phyloP scores from a whole-genome alignment of 176 grass and related monocot species.

The Leersia perrieri region DNA sequence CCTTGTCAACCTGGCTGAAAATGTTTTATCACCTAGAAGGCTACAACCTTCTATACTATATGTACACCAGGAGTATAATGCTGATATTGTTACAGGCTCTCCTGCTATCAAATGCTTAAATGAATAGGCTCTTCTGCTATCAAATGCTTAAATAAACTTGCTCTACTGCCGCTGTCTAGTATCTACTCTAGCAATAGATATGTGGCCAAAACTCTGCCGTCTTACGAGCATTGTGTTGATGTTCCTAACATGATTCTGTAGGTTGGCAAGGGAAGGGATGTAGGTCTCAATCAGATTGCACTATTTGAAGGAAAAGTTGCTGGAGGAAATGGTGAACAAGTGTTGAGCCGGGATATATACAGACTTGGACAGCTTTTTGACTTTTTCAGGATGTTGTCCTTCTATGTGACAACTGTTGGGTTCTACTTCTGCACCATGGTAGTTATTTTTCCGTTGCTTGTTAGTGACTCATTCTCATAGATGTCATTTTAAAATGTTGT shows the following conservation, averaged over 20 bases:
- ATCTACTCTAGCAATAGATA: background rate
- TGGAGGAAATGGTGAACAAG: slow-evolving; percentile 96
- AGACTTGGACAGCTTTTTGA: slow-evolving; percentile 97
- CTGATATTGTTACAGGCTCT: background rate
- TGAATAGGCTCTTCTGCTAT: background rate
- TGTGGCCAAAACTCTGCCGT: background rate
- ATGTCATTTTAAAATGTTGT: background rate
- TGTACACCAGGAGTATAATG: background rate
- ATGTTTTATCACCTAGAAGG: background rate
- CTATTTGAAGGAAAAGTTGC: slow-evolving; percentile 98
- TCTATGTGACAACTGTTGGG: slow-evolving; percentile 88
- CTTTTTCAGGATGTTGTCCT: slow-evolving; percentile 94
- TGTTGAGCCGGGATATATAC: slow-evolving; percentile 93
- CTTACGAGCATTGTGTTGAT: slow-evolving; percentile 9
- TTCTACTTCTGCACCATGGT: slow-evolving; percentile 98
- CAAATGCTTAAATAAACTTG: background rate
- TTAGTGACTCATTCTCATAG: background rate
- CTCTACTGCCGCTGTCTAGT: background rate
- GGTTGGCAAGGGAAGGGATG: slow-evolving; percentile 96
- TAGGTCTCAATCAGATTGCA: slow-evolving; percentile 94
- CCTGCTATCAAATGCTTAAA: background rate
- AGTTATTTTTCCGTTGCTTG: slow-evolving; percentile 25
- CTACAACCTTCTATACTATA: background rate
- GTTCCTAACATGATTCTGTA: slow-evolving; percentile 33
- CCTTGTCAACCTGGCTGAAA: background rate